Evolutionary conservation across 352 stramenopile species (phyloP), one percentile per base, ranked within the genome.

Genomic region (Pythium myriotylum): DNA sequence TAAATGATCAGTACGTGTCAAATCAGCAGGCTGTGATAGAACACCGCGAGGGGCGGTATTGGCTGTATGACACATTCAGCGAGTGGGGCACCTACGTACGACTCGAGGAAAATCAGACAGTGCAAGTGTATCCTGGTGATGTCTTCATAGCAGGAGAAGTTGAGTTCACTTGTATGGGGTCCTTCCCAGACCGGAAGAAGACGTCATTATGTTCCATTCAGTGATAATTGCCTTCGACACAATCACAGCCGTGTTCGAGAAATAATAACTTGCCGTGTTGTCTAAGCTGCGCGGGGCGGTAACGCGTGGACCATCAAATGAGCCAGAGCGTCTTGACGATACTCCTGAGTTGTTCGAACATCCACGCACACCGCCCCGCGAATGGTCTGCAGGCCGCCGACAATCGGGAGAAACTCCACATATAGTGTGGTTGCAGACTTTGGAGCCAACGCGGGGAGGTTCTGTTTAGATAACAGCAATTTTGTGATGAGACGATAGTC

Each of bases 11-110:
- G 3, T 84, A 89, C 33, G 75, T 89, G 0, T 88, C 81, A 7
- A 57, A 23, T 17, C 48, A 66, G 19, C 84, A 93, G 41, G 80
- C 84, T 8, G 59, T 90, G 22, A 90, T 93, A 45, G 75, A 90
- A 63, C 82, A 91, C 52, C 78, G 83, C n/a, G 77, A 91, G 41
- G 64, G 73, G 1, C 65, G 69, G 5, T 93, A 90, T 60, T 93
- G 79, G 79, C 52, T 93, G 14, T 91, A 91, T 42, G 84, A 93
- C 55, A 78, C 68, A 5, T 66, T 66, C 29, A 91, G 79, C 53
- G 79, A 84, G 13, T 90, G 77, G 78, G 81, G 84, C 8, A 93
- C 81, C 12, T 91, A 76, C 57, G 79, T 90, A n/a, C 81, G 84
- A 0, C 72, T 93, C 3, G 81, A 89, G 32, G 81, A 91, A 54